Evolutionary conservation across 768 basidiomycete genomes (phyloP).

Genomic region (Suillus clintonianus): DNA sequence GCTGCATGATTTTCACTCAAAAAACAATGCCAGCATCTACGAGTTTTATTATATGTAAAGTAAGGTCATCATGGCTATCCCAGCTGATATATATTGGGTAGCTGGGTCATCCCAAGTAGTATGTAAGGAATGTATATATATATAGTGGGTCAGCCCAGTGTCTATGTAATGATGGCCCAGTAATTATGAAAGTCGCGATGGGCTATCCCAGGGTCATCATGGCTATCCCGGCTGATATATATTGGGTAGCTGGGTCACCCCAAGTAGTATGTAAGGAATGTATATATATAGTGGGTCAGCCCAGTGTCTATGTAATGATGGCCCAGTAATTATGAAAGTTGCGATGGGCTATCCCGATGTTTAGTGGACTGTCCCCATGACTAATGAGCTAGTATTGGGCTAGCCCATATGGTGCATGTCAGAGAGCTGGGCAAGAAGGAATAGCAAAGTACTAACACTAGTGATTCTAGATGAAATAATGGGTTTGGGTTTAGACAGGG

Average conservation of each 20-base stretch:
- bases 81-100: background rate
- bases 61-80: too few species aligned
- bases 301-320: background rate
- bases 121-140: background rate
- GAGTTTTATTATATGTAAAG: background rate
- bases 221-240: background rate
- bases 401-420: too few species aligned
- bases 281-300: background rate
- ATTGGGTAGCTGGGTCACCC: background rate
- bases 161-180: background rate
- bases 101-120: background rate
- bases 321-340: too few species aligned
- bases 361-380: too few species aligned
- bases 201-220: too few species aligned
- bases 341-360: too few species aligned
- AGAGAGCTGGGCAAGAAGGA: too few species aligned
- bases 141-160: background rate
- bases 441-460: too few species aligned
- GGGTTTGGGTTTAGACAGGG: too few species aligned
- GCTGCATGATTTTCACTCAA: background rate
- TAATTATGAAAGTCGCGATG: too few species aligned
- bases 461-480: too few species aligned
- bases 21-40: background rate
- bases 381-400: too few species aligned
- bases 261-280: background rate